phyloP scores from a whole-genome alignment of 495 filamentous ascomycete genomes.

The Diplogelasinospora grovesii region DNA sequence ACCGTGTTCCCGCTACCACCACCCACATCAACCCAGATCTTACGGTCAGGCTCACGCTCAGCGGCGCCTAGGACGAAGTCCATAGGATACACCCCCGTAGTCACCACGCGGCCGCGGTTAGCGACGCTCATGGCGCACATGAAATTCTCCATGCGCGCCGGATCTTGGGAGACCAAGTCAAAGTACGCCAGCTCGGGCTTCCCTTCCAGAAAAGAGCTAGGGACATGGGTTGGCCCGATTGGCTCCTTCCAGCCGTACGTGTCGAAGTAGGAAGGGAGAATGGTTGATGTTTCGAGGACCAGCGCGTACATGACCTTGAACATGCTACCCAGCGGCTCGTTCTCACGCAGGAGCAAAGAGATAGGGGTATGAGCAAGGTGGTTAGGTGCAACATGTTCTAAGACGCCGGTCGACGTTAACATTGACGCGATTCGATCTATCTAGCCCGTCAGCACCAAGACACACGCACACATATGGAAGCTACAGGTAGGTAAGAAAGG shows the following conservation, averaged over 20 bases:
- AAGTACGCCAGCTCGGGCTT: conserved; percentile 20
- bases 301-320: conserved; percentile 54
- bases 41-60: conserved; percentile 3
- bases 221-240: conserved; percentile 18
- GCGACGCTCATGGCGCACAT: conserved; percentile 23
- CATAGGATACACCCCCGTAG: conserved; percentile 29
- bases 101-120: conserved; percentile 18
- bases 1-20: conserved; percentile 32
- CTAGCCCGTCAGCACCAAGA: too few species aligned
- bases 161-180: conserved; percentile 20
- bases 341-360: conserved; percentile 17
- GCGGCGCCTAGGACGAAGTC: conserved; percentile 13
- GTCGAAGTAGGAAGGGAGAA: conserved; percentile 27
- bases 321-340: conserved; percentile 18
- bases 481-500: background rate
- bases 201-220: conserved; percentile 19
- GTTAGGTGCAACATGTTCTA: conserved; percentile 8
- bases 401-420: conserved; percentile 24
- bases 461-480: too few species aligned
- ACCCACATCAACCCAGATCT: conserved; percentile 33
- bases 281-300: conserved; percentile 14
- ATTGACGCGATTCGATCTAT: conserved; percentile 26
- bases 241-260: conserved; percentile 27
- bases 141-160: conserved; percentile 13
- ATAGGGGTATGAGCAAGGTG: conserved; percentile 25